Percentiles rank a stretch among this genome's conserved stretches.
Evolutionary conservation across 345 rosid species (phyloP).

Genomic region (Melaleuca quinquenervia): DNA sequence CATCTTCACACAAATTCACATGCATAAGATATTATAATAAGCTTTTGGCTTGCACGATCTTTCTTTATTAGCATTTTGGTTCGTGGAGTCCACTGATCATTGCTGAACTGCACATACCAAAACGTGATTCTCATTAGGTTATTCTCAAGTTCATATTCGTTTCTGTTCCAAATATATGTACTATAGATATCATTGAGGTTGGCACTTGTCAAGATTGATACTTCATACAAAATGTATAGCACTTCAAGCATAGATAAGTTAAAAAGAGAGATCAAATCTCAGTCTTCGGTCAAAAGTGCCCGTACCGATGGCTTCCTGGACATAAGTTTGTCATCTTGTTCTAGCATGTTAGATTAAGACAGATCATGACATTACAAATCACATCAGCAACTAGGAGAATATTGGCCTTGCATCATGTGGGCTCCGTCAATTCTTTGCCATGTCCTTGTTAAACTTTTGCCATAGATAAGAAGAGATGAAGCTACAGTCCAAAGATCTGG

Average conservation of each 20-base stretch:
- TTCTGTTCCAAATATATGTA: background rate
- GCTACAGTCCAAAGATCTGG: background rate
- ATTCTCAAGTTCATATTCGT: background rate
- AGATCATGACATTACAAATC: background rate
- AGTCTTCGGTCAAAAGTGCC: background rate
- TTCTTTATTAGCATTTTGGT: background rate
- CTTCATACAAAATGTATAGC: background rate
- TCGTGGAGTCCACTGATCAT: background rate
- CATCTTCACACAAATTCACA: background rate
- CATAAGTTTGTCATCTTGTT: background rate
- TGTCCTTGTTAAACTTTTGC: background rate
- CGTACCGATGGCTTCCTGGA: background rate
- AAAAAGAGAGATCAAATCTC: background rate
- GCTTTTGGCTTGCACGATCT: background rate
- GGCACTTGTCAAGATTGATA: background rate
- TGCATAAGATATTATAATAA: background rate
- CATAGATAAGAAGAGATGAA: background rate
- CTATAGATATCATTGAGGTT: background rate
- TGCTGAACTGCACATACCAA: background rate
- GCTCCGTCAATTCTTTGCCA: background rate
- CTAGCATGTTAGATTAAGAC: background rate
- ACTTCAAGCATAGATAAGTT: background rate
- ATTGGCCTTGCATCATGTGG: background rate
- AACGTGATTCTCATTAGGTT: background rate
- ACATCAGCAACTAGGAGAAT: background rate